These are phyloP conservation scores for Tricholoma furcatifolium DNA, from an alignment of 768 basidiomycete species.

Conservation along the genomic window DNA sequence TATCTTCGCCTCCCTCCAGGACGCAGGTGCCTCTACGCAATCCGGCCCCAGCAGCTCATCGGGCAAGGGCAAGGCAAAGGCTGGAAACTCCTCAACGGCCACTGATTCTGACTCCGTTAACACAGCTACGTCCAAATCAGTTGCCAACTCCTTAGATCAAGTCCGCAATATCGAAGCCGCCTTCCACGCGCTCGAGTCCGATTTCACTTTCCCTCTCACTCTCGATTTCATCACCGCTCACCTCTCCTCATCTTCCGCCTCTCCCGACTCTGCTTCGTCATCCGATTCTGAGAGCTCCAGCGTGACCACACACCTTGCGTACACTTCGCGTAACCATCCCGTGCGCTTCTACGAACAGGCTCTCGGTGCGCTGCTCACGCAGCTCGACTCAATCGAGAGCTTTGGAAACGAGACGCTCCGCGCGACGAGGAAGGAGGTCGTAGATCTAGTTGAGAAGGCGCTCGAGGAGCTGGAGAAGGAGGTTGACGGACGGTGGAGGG, in stretches of 20 bases:
- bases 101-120: conserved; percentile 10
- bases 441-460: conserved; percentile 53
- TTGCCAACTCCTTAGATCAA: conserved; percentile 33
- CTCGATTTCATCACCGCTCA: conserved; percentile 42
- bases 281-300: conserved; percentile 17
- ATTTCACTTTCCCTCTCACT: conserved; percentile 38
- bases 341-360: conserved; percentile 63
- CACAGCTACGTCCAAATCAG: conserved; percentile 25
- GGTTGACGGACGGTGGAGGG: conserved; percentile 42
- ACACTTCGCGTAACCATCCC: conserved; percentile 55
- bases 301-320: conserved; percentile 44
- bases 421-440: conserved; percentile 50
- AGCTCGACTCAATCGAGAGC: conserved; percentile 62
- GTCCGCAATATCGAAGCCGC: conserved; percentile 41
- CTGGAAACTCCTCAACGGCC: conserved; percentile 10
- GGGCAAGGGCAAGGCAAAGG: conserved; percentile 40
- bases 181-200: conserved; percentile 34
- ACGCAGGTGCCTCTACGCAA: conserved; percentile 10
- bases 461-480: conserved; percentile 50
- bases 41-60: background rate
- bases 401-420: conserved; percentile 56
- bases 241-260: conserved; percentile 15
- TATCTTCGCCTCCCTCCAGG: conserved; percentile 33
- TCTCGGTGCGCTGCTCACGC: conserved; percentile 51
- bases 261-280: conserved; percentile 17